phyloP scores from a whole-genome alignment of 108 stramenopile species.

The Conticribra guillardii region DNA sequence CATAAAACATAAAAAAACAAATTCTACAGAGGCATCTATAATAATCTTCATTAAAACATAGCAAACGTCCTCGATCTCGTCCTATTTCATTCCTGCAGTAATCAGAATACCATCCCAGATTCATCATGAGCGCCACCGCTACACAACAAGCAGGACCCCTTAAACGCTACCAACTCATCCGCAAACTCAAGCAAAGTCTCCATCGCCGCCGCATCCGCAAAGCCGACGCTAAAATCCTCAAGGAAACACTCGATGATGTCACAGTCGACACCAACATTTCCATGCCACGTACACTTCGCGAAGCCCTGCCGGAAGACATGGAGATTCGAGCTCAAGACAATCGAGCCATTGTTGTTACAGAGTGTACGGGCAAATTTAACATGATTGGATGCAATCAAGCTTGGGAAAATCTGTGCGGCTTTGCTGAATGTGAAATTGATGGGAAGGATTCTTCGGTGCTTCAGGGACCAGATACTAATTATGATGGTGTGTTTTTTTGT shows the following conservation, averaged over 20 bases:
- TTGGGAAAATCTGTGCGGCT: slow-evolving; percentile 38
- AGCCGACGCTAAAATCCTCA: slow-evolving; percentile 11
- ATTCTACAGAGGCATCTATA: too few species aligned
- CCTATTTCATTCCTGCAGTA: too few species aligned
- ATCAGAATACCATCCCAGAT: too few species aligned
- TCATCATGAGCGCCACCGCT: neutral
- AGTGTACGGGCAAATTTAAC: slow-evolving; percentile 2
- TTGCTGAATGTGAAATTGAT: slow-evolving; percentile 22
- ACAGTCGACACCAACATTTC: slow-evolving; percentile 3
- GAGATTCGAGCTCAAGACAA: slow-evolving; percentile 10
- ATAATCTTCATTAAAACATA: too few species aligned
- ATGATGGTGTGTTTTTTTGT: neutral
- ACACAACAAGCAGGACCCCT: neutral
- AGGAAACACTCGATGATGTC: slow-evolving; percentile 14
- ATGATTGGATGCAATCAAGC: slow-evolving; percentile 38
- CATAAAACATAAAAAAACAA: too few species aligned
- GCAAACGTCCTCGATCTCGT: too few species aligned
- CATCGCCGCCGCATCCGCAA: slow-evolving; percentile 15
- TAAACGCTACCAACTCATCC: neutral
- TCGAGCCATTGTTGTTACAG: slow-evolving; percentile 36
- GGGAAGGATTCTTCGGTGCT: slow-evolving; percentile 20
- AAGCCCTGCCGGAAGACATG: slow-evolving; percentile 22
- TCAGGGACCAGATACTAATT: slow-evolving; percentile 33
- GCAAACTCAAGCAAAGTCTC: neutral
- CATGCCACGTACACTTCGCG: slow-evolving; percentile 7